phyloP scores from a whole-genome alignment of 106 monocot genomes.

The Chionographis japonica region DNA sequence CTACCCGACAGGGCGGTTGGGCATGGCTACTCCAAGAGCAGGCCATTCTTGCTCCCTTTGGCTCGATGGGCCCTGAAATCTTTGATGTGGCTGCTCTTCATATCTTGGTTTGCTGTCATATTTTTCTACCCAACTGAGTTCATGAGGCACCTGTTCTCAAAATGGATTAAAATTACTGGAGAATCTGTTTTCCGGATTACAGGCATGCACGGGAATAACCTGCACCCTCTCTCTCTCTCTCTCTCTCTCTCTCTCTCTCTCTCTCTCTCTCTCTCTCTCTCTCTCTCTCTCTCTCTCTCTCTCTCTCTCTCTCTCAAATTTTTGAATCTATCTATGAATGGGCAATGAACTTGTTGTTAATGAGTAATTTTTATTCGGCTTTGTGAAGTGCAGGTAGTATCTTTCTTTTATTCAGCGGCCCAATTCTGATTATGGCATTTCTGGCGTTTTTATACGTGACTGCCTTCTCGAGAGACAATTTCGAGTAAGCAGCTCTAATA shows the following conservation, averaged over 20 bases:
- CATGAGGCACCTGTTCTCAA: not conserved
- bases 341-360: not conserved
- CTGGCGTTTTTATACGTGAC: slow-evolving; percentile 59
- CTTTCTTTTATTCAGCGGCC: slow-evolving; percentile 56
- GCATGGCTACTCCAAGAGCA: slow-evolving; percentile 11
- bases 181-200: slow-evolving; percentile 45
- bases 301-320: no score
- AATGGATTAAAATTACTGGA: slow-evolving; percentile 9
- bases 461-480: slow-evolving; percentile 36
- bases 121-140: slow-evolving; percentile 34
- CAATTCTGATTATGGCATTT: slow-evolving; percentile 55
- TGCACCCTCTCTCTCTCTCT: no score
- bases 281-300: no score
- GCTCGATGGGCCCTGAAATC: slow-evolving; percentile 38
- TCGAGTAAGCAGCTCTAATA: slow-evolving; percentile 25
- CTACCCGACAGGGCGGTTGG: slow-evolving; percentile 11
- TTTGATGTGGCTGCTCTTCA: slow-evolving; percentile 58
- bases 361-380: not conserved
- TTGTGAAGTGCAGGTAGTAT: slow-evolving; percentile 47
- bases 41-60: slow-evolving; percentile 11
- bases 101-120: slow-evolving; percentile 44
- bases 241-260: no score
- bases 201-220: slow-evolving; percentile 14
- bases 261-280: no score
- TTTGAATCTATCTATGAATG: not conserved